Evolutionary conservation across 2,329 filamentous ascomycete genomes (phyloP), one percentile per base, ranked within the genome.

Genomic region (Trichoderma semiorbis): DNA sequence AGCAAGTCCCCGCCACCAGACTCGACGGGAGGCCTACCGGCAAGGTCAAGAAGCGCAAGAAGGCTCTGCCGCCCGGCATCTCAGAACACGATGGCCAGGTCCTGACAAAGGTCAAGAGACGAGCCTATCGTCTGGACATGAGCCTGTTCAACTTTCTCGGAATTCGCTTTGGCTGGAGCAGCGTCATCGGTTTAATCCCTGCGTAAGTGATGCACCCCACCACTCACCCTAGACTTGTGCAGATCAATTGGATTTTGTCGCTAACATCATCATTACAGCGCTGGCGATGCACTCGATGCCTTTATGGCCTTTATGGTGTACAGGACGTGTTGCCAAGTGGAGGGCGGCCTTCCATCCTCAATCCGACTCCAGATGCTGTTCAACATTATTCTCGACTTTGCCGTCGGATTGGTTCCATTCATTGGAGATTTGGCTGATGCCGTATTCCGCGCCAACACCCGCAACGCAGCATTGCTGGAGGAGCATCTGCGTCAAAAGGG

Each of bases 91-190:
- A 99, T 81, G 91, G 87, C 78, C 87, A 92, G 74, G 86, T 98
- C 75, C 89, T 98, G 74, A 97, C 92, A 76, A 92, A 92, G 77
- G 93, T 97, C 76, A 95, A 97, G 81, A 89, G 92, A 76, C 88
- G 92, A 72, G 94, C 96, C 39, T 97, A 97, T 82, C 88, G 90
- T 47, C 88, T 98, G 30, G 96, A 98, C 81, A 92, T 94, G 85
- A 89, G 88, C 70, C 88, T 97, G 7, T 97, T 95, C 84, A 94
- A 89, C 78, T 89, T 93, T 78, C 89, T 92, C 74, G 94, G 94
- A 57, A 87, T 97, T 72, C 89, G 91, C 72, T 95, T 98, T 78
- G 96, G 96, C 69, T 98, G 94, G 94, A 90, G 93, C 66, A 92
- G 91, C 76, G 88, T 97, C 72, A 93, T 98, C 77, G 96, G 91